phyloP scores from a whole-genome alignment of 228 moss, liverwort and hornwort species.

The Sphagnum fallax region DNA sequence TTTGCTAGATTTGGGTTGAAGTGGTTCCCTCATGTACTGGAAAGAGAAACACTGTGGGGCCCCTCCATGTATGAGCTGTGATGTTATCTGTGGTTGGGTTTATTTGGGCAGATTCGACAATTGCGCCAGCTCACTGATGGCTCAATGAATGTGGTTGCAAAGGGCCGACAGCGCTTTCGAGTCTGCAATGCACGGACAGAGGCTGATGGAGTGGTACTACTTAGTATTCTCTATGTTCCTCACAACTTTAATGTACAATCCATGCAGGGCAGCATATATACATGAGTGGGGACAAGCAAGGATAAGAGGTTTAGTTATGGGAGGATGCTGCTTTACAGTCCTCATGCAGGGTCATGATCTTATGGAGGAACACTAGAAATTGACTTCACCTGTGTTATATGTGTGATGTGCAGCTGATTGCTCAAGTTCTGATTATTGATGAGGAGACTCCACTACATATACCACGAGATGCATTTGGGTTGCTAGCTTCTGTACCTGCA shows the following conservation, averaged over 20 bases:
- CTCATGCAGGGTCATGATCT: too few relatives aligned
- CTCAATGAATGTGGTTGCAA: slow-evolving; percentile 89
- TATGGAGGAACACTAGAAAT: too few relatives aligned
- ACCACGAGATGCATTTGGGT: slow-evolving; percentile 74
- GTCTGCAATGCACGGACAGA: slow-evolving; percentile 84
- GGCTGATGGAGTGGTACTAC: slow-evolving; percentile 79
- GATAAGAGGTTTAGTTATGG: too few relatives aligned
- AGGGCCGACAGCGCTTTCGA: slow-evolving; percentile 92
- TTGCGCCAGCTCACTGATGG: slow-evolving; percentile 78
- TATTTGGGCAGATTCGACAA: slow-evolving; percentile 65
- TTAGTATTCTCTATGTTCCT: slow-evolving; percentile 1
- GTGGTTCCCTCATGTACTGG: too few relatives aligned
- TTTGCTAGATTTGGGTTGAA: too few relatives aligned
- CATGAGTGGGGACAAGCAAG: neutral
- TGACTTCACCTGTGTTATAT: neutral
- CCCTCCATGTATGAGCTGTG: too few relatives aligned
- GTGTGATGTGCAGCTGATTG: slow-evolving; percentile 58
- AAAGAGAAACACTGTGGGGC: too few relatives aligned
- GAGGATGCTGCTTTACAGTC: too few relatives aligned
- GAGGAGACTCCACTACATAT: slow-evolving; percentile 82
- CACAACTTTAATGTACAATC: neutral
- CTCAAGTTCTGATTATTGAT: slow-evolving; percentile 93
- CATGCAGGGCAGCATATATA: neutral
- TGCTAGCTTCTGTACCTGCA: slow-evolving; percentile 65
- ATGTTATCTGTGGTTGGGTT: too few relatives aligned